Conservation (phyloP, 2,329 filamentous ascomycete species). For the Colletotrichum sp. region DNA sequence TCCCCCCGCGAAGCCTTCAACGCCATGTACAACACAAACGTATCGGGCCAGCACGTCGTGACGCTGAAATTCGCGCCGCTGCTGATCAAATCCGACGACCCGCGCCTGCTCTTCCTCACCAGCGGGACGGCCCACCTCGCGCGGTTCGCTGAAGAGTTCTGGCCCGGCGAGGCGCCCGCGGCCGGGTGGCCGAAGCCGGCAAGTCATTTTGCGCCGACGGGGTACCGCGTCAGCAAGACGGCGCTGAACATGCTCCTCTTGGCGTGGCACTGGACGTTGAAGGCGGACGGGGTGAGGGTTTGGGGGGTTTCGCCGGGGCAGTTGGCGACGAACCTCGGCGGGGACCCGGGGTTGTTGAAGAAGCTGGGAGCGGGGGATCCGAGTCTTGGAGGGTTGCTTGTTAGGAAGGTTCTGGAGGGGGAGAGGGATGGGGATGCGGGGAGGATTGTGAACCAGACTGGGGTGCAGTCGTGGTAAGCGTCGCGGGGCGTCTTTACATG, state of each 20-base stretch:
- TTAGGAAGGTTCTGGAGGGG: conserved; percentile 44
- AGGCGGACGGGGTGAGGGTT: conserved; percentile 44
- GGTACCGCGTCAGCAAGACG: conserved; percentile 29
- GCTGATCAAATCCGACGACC: conserved; percentile 44
- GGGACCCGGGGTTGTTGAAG: conserved; percentile 17
- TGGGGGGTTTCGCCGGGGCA: conserved; percentile 43
- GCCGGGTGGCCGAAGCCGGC: conserved; percentile 53
- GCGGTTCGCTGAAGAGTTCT: conserved; percentile 29
- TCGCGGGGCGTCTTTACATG: background rate
- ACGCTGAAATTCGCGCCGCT: conserved; percentile 41
- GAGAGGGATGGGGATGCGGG: conserved; percentile 43
- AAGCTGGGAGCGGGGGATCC: conserved; percentile 34
- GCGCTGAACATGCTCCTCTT: conserved; percentile 33
- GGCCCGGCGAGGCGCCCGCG: conserved; percentile 25
- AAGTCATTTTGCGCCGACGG: conserved; percentile 31
- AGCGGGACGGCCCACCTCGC: conserved; percentile 44
- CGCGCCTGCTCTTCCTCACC: conserved; percentile 55
- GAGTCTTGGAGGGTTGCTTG: conserved; percentile 38
- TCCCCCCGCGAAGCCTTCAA: conserved; percentile 44
- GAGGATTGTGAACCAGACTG: conserved; percentile 31
- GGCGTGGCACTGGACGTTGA: background rate
- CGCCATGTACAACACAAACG: conserved; percentile 53
- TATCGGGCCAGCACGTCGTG: conserved; percentile 44
- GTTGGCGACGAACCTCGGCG: conserved; percentile 43
- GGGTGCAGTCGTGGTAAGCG: conserved; percentile 8